phyloP scores from a whole-genome alignment of 2,329 filamentous ascomycete species.

The Albifimbria verrucaria region DNA sequence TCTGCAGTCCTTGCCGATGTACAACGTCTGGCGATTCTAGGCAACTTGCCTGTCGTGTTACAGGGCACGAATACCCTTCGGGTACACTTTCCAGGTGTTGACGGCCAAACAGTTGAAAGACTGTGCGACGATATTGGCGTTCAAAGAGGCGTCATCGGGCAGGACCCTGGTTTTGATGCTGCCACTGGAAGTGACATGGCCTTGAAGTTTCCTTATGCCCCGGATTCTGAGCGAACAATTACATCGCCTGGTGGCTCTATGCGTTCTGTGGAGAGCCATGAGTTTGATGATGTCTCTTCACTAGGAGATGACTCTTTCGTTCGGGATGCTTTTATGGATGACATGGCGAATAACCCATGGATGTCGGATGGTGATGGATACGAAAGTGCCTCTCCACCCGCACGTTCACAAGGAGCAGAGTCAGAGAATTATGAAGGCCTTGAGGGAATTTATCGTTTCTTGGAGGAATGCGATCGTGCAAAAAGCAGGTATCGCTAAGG shows the following conservation, averaged over 20 bases:
- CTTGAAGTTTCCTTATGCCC: slow-evolving; percentile 82
- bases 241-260: slow-evolving; percentile 48
- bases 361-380: slow-evolving; percentile 45
- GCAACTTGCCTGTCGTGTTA: slow-evolving; percentile 78
- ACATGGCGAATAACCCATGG: slow-evolving; percentile 47
- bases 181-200: slow-evolving; percentile 69
- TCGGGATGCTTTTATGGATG: slow-evolving; percentile 37
- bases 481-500: slow-evolving; percentile 19
- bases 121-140: slow-evolving; percentile 88
- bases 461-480: slow-evolving; percentile 54
- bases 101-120: slow-evolving; percentile 74
- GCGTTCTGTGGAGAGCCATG: slow-evolving; percentile 40
- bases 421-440: slow-evolving; percentile 52
- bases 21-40: slow-evolving; percentile 69
- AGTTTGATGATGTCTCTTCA: slow-evolving; percentile 34
- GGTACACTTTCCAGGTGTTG: slow-evolving; percentile 88
- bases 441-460: slow-evolving; percentile 55
- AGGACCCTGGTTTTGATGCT: slow-evolving; percentile 72
- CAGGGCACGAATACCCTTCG: slow-evolving; percentile 66
- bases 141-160: slow-evolving; percentile 70
- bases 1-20: slow-evolving; percentile 77
- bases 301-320: slow-evolving; percentile 32
- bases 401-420: slow-evolving; percentile 40
- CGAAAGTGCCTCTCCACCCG: slow-evolving; percentile 45
- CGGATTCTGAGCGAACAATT: slow-evolving; percentile 39